phyloP scores from a whole-genome alignment of 352 stramenopile genomes.

The Phytopythium montanum region DNA sequence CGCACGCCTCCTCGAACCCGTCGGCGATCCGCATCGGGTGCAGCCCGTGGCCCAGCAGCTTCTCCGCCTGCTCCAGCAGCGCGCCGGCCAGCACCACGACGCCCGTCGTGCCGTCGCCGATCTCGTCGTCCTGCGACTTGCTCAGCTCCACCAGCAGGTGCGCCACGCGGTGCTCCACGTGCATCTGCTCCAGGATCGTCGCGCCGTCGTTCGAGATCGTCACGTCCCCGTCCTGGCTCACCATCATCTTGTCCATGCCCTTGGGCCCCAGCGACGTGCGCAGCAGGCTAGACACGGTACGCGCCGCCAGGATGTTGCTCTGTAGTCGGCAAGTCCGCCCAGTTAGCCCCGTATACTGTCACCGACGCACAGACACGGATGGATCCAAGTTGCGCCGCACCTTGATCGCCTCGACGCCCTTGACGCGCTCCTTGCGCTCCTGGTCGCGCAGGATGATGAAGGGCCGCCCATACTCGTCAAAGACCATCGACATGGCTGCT shows the following conservation, averaged over 20 bases:
- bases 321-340: conserved; percentile 14
- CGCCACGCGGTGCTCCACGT: conserved; percentile 98
- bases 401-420: conserved; percentile 98
- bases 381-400: conserved; percentile 23
- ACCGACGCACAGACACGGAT: neutral
- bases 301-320: conserved; percentile 98
- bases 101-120: conserved; percentile 99
- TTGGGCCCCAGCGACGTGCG: conserved; percentile 98
- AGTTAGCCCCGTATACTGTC: neutral
- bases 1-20: conserved; percentile 97
- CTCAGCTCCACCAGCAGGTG: conserved; percentile 98
- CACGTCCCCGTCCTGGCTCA: conserved; percentile 98
- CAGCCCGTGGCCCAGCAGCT: conserved; percentile 95
- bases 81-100: conserved; percentile 98
- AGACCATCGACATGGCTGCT: conserved; percentile 88
- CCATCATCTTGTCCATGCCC: conserved; percentile 99
- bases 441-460: conserved; percentile 99
- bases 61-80: conserved; percentile 96
- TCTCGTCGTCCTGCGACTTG: conserved; percentile 99
- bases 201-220: conserved; percentile 99
- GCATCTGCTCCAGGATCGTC: conserved; percentile 99
- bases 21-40: conserved; percentile 98
- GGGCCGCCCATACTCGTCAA: conserved; percentile 99
- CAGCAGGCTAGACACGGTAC: conserved; percentile 96
- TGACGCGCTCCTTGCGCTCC: conserved; percentile 97